Evolutionary conservation across 345 rosid genomes (phyloP).

Genomic region (Luvunga scandens): DNA sequence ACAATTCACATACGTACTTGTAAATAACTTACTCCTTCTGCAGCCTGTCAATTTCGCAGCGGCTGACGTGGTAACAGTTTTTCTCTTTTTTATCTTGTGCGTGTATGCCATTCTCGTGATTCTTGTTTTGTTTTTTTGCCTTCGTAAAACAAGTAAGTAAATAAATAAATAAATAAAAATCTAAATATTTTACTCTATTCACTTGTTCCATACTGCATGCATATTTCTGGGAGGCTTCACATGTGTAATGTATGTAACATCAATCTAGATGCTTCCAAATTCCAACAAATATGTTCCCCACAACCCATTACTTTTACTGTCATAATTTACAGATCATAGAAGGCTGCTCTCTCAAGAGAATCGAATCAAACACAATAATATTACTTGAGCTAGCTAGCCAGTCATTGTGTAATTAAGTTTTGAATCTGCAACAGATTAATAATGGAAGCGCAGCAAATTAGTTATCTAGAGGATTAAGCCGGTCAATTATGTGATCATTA

Average conservation of each 20-base stretch:
- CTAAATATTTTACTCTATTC: background rate
- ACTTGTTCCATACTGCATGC: constrained; percentile 25
- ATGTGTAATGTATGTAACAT: background rate
- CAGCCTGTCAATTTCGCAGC: constrained; percentile 29
- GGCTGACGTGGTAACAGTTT: constrained; percentile 54
- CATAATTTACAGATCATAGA: constrained; percentile 12
- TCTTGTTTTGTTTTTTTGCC: constrained; percentile 34
- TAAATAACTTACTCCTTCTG: constrained; percentile 16
- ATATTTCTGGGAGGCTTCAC: constrained; percentile 25
- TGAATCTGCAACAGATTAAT: background rate
- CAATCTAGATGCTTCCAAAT: constrained; percentile 16
- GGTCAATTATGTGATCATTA: background rate
- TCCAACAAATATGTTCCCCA: constrained; percentile 16
- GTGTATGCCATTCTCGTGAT: constrained; percentile 50
- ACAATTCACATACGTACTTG: background rate
- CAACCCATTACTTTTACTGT: background rate
- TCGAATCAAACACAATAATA: background rate
- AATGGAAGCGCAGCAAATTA: background rate
- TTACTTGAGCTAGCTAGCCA: background rate
- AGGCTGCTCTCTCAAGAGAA: background rate
- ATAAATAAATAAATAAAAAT: background rate
- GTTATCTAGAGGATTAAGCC: constrained; percentile 15
- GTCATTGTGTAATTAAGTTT: background rate
- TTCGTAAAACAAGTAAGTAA: background rate
- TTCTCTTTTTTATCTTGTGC: constrained; percentile 12